These are phyloP conservation scores for Trichoderma polysporum DNA, from an alignment of 2,329 filamentous ascomycete species.

Conservation along the genomic window DNA sequence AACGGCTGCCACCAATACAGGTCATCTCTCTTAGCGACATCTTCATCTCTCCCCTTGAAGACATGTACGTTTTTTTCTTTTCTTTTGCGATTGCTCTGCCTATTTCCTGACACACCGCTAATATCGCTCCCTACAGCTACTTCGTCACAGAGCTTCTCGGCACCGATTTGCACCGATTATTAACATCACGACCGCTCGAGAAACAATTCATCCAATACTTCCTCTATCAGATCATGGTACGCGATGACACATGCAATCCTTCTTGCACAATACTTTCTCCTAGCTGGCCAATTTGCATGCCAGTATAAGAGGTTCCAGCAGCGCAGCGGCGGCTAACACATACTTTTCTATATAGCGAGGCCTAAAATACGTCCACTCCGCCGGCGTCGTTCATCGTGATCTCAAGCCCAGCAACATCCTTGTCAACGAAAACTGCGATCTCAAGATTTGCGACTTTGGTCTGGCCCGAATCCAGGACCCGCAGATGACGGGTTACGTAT, in stretches of 20 bases:
- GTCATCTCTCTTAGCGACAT: constrained; percentile 99
- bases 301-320: neutral
- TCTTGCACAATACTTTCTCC: neutral
- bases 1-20: constrained; percentile 43
- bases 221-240: constrained; percentile 95
- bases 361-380: constrained; percentile 98
- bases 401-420: constrained; percentile 98
- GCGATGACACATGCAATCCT: constrained; percentile 32
- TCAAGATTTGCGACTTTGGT: constrained; percentile 99
- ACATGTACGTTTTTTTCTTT: constrained; percentile 68
- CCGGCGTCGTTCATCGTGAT: constrained; percentile 95
- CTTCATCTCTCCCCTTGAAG: constrained; percentile 97
- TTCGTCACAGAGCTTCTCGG: constrained; percentile 97
- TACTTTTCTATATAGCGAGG: constrained; percentile 64
- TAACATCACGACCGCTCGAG: constrained; percentile 93
- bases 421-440: constrained; percentile 98
- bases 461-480: constrained; percentile 97
- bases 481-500: constrained; percentile 99
- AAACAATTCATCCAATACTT: constrained; percentile 99
- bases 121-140: constrained; percentile 59
- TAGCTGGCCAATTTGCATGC: neutral
- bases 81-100: neutral
- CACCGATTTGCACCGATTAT: constrained; percentile 90
- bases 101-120: neutral
- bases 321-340: constrained; percentile 5